These are phyloP conservation scores for Lavandula angustifolia DNA, from an alignment of 257 asterid species.

Conservation along the genomic window DNA sequence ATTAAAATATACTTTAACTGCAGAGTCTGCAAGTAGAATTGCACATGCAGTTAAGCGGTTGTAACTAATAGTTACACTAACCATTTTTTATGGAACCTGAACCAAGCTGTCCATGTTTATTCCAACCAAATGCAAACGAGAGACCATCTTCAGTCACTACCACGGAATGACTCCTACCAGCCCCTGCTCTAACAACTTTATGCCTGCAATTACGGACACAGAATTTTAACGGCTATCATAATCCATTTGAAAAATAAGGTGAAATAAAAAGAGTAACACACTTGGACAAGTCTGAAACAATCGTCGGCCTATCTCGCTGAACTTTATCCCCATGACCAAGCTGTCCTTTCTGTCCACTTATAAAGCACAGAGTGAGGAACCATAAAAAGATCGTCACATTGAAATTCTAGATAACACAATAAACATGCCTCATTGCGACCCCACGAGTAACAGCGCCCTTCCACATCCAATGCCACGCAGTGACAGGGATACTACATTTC, in stretches of 20 bases:
- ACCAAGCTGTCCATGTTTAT: constrained; percentile 94
- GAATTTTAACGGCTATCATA: neutral
- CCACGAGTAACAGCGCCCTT: constrained; percentile 98
- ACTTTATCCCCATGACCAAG: constrained; percentile 95
- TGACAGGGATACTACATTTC: constrained; percentile 77
- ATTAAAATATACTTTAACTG: neutral
- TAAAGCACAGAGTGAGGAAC: constrained; percentile 17
- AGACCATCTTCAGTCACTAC: constrained; percentile 77
- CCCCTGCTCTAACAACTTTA: constrained; percentile 66
- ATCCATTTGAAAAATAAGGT: constrained; percentile 1
- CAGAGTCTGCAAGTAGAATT: neutral
- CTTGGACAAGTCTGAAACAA: constrained; percentile 81
- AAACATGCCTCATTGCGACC: constrained; percentile 85
- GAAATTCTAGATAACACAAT: constrained; percentile 15
- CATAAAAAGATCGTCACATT: neutral
- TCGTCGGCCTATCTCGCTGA: constrained; percentile 83
- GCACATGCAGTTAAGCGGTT: neutral
- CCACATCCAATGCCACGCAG: constrained; percentile 89
- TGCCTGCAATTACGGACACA: constrained; percentile 46
- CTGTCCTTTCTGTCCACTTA: constrained; percentile 77
- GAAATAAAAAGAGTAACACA: constrained; percentile 35
- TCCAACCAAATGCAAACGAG: constrained; percentile 93
- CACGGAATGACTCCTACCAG: constrained; percentile 90
- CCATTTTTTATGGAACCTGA: constrained; percentile 81
- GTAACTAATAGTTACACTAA: constrained; percentile 31